Conservation (phyloP, 2,329 filamentous ascomycete genomes). For the Epichloe brachyelytri region DNA sequence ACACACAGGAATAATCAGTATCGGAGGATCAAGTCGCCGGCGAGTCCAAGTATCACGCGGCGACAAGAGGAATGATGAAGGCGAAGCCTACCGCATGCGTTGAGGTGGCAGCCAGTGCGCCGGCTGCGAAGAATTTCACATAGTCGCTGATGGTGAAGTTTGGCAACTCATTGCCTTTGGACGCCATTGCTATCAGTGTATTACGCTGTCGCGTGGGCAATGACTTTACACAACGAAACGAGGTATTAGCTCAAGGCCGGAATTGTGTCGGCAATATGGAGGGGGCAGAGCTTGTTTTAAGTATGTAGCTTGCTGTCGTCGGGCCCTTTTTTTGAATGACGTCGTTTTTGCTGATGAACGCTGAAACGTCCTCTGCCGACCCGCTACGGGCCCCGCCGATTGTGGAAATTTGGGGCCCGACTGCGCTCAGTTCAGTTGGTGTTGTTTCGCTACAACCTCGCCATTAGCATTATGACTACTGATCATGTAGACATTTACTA, state of each 20-base stretch:
- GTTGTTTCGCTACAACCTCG: too few species aligned
- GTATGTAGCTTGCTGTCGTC: background rate
- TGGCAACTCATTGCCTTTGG: constrained; percentile 20
- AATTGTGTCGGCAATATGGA: background rate
- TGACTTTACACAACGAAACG: background rate
- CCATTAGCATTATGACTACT: too few species aligned
- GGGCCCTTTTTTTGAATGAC: constrained; percentile 5
- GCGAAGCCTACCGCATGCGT: constrained; percentile 33
- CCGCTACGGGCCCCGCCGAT: background rate
- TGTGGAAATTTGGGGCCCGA: background rate
- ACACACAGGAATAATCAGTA: constrained; percentile 2
- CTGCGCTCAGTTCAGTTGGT: background rate
- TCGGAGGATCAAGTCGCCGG: background rate
- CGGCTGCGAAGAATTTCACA: constrained; percentile 39
- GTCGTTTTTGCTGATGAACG: constrained; percentile 5
- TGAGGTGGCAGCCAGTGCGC: constrained; percentile 37
- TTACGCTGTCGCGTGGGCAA: background rate
- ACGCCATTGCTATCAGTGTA: constrained; percentile 11
- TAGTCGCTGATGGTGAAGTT: constrained; percentile 32
- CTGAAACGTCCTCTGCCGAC: background rate
- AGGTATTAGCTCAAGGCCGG: background rate
- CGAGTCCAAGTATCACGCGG: background rate
- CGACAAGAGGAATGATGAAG: background rate
- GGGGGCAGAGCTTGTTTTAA: background rate
- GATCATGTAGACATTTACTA: too few species aligned